A percentile compares a stretch with the other conserved stretches of the same genome.
Conservation (phyloP, 441 rosid genomes). For the Gossypium davidsonii region DNA sequence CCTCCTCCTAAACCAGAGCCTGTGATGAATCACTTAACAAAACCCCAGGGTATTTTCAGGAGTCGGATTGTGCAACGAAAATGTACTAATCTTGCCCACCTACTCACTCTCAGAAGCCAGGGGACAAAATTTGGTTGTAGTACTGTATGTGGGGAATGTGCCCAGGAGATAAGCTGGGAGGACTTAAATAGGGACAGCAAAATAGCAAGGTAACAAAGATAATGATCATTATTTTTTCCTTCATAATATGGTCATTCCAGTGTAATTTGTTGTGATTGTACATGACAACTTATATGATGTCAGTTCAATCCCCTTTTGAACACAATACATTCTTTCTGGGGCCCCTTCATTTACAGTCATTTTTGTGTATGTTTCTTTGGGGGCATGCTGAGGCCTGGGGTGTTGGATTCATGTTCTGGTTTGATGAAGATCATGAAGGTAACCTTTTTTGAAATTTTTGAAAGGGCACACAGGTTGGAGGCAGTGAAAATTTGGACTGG, state of each 20-base stretch:
- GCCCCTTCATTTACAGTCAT: background rate
- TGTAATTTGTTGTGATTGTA: constrained; percentile 21
- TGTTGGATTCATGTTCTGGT: background rate
- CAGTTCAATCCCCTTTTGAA: constrained; percentile 19
- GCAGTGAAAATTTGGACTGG: constrained; percentile 14
- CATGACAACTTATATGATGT: constrained; percentile 18
- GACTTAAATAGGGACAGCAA: constrained; percentile 37
- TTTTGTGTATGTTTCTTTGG: background rate
- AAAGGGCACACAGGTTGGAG: background rate
- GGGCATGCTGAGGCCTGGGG: background rate
- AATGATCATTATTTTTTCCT: background rate
- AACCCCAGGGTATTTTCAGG: constrained; percentile 41
- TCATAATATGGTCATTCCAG: background rate
- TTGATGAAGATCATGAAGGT: background rate
- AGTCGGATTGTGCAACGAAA: constrained; percentile 44
- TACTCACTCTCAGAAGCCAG: constrained; percentile 93
- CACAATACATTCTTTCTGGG: constrained; percentile 12
- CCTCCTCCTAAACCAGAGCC: constrained; percentile 35
- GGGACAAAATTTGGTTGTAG: constrained; percentile 66
- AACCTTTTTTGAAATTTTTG: background rate
- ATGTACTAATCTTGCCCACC: constrained; percentile 79
- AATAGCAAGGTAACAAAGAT: constrained; percentile 22
- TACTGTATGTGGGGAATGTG: constrained; percentile 94
- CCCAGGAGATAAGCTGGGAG: constrained; percentile 78
- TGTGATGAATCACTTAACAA: constrained; percentile 21